Conservation (phyloP, 2,329 filamentous ascomycete species). For the Thelonectria rubi region DNA sequence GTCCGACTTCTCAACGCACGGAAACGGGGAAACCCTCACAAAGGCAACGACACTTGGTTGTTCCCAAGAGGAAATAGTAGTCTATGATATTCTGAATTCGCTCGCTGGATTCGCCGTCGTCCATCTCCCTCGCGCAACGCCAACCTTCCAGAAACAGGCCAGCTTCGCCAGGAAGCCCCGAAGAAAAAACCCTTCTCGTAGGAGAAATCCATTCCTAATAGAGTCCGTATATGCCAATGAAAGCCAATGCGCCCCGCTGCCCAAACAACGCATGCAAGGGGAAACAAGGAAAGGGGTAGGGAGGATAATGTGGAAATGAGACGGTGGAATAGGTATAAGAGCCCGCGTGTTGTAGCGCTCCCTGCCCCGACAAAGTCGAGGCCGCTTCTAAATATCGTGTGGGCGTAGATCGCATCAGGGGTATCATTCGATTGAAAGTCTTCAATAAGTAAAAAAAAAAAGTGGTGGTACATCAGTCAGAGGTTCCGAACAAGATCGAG, state of each 20-base stretch:
- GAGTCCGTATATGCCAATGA: conserved; percentile 13
- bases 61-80: not conserved
- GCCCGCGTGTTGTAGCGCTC: conserved; percentile 1
- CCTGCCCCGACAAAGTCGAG: conserved; percentile 19
- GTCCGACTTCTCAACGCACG: not conserved
- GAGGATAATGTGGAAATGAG: conserved; percentile 19
- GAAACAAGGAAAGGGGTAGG: conserved; percentile 15
- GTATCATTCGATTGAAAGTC: conserved; percentile 41
- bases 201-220: conserved; percentile 2
- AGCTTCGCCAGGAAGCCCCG: conserved; percentile 36
- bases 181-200: conserved; percentile 1
- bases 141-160: conserved; percentile 32
- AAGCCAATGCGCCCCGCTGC: conserved; percentile 8
- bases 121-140: conserved; percentile 30
- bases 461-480: conserved; percentile 35
- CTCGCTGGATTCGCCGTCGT: conserved; percentile 30
- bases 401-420: conserved; percentile 28
- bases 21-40: too few relatives aligned
- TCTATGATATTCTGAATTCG: conserved; percentile 33
- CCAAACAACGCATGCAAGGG: conserved; percentile 23
- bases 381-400: conserved; percentile 33
- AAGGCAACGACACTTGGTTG: not conserved
- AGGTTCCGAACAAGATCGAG: conserved; percentile 21
- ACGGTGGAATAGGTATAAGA: conserved; percentile 17
- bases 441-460: conserved; percentile 29